Conservation (phyloP, 768 basidiomycete species). For the Lentinula edodes region DNA sequence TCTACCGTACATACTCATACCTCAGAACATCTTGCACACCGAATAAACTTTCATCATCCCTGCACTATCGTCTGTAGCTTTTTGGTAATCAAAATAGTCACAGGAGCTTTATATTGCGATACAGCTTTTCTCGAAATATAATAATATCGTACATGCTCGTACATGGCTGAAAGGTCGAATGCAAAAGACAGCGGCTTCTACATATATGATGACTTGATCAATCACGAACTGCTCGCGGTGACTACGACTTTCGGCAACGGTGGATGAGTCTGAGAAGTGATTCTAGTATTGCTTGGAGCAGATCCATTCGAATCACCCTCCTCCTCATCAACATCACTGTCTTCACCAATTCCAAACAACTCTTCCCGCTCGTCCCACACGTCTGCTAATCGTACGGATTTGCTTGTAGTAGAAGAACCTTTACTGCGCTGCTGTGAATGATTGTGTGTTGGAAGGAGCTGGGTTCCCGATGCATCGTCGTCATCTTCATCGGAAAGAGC, state of each 20-base stretch:
- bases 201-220: not conserved
- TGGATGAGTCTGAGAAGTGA: not conserved
- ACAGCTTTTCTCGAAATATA: not conserved
- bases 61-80: too few relatives aligned
- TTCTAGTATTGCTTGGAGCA: not conserved
- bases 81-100: not conserved
- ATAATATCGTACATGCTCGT: not conserved
- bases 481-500: slow-evolving; percentile 50
- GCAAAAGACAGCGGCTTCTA: not conserved
- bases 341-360: slow-evolving; percentile 61
- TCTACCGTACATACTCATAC: too few relatives aligned
- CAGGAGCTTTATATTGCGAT: not conserved
- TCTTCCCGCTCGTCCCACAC: slow-evolving; percentile 82
- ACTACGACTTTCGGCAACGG: not conserved
- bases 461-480: slow-evolving; percentile 43
- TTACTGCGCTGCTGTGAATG: slow-evolving; percentile 11
- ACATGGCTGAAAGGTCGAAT: not conserved
- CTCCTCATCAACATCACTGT: slow-evolving; percentile 50
- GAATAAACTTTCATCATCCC: too few relatives aligned
- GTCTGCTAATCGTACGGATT: slow-evolving; percentile 41
- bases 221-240: not conserved
- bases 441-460: slow-evolving; percentile 51
- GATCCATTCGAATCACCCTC: not conserved
- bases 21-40: too few relatives aligned
- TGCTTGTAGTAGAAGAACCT: slow-evolving; percentile 19